A percentile compares a stretch with the other conserved stretches of the same genome.
Evolutionary conservation across 2,329 filamentous ascomycete genomes (phyloP).

Genomic region (Paradendryphiella salina): DNA sequence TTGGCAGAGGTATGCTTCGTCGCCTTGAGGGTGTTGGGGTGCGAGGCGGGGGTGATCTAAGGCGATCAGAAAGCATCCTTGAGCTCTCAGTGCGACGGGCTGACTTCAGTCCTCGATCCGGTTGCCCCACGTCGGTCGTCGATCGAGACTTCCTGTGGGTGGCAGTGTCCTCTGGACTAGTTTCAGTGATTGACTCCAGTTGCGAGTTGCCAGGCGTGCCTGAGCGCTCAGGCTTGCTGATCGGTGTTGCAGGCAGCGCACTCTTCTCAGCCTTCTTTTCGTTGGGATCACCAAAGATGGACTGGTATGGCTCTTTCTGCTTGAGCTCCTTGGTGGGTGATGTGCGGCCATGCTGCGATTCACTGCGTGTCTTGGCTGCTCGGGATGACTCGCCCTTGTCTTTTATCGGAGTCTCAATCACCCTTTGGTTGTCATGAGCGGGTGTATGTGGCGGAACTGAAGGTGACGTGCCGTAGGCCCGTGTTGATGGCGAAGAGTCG

Average conservation of each 20-base stretch:
- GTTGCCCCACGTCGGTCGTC: constrained; percentile 49
- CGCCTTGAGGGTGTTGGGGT: constrained; percentile 38
- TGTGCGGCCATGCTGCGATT: constrained; percentile 12
- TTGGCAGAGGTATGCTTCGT: constrained; percentile 32
- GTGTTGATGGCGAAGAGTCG: constrained; percentile 45
- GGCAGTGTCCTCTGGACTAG: constrained; percentile 49
- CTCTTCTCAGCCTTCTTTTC: constrained; percentile 29
- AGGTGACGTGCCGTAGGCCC: constrained; percentile 38
- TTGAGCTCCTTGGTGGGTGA: constrained; percentile 17
- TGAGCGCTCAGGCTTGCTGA: constrained; percentile 25
- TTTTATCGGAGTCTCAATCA: constrained; percentile 16
- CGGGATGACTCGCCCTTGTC: constrained; percentile 11
- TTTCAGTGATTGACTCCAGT: constrained; percentile 59
- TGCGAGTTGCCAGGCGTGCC: constrained; percentile 35
- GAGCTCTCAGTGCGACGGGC: constrained; percentile 36
- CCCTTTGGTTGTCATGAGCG: constrained; percentile 17
- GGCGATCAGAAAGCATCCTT: constrained; percentile 43
- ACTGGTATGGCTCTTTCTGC: constrained; percentile 33
- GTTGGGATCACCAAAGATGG: constrained; percentile 42
- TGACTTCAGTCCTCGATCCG: constrained; percentile 51
- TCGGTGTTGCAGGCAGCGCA: constrained; percentile 27
- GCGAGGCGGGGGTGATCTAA: constrained; percentile 37
- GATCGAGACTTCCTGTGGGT: constrained; percentile 51
- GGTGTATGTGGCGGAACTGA: constrained; percentile 25
- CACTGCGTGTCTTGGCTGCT: constrained; percentile 6